Percentiles rank a stretch among this genome's conserved stretches.
Conservation (phyloP, 2,329 filamentous ascomycete genomes). For the Verticillium nubilum region DNA sequence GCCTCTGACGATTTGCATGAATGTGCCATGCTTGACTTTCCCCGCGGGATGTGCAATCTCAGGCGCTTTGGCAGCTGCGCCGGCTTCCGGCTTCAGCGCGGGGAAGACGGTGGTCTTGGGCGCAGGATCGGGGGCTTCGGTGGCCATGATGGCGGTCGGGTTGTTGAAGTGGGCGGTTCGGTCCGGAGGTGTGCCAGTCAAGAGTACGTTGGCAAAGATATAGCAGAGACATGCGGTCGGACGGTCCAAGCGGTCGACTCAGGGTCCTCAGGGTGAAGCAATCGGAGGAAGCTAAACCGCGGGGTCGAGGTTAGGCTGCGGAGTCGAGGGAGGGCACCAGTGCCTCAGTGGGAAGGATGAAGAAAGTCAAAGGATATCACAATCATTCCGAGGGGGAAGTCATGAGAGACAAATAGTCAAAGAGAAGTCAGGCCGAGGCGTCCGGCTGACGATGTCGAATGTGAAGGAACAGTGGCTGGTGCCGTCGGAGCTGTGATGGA, state of each 20-base stretch:
- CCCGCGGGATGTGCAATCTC: conserved; percentile 45
- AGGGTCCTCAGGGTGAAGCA: background rate
- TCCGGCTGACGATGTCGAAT: background rate
- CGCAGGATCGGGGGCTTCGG: conserved; percentile 27
- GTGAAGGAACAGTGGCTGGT: background rate
- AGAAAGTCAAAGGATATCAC: background rate
- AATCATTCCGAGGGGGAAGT: background rate
- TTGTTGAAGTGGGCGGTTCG: background rate
- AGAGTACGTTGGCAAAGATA: background rate
- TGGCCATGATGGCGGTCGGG: conserved; percentile 21
- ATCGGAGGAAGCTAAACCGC: background rate
- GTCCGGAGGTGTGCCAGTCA: background rate
- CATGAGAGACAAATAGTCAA: background rate
- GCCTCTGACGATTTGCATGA: conserved; percentile 46
- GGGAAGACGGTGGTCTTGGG: conserved; percentile 12
- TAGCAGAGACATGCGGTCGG: background rate
- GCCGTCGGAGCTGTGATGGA: background rate
- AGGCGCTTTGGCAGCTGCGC: conserved; percentile 3
- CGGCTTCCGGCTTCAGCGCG: conserved; percentile 10
- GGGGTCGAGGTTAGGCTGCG: background rate
- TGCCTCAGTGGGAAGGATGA: background rate
- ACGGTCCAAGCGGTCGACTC: background rate
- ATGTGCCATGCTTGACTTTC: conserved; percentile 43
- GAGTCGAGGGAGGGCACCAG: background rate
- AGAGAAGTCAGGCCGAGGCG: background rate